phyloP scores from a whole-genome alignment of 148 eudicot species.

The Amaranthus palmeri region DNA sequence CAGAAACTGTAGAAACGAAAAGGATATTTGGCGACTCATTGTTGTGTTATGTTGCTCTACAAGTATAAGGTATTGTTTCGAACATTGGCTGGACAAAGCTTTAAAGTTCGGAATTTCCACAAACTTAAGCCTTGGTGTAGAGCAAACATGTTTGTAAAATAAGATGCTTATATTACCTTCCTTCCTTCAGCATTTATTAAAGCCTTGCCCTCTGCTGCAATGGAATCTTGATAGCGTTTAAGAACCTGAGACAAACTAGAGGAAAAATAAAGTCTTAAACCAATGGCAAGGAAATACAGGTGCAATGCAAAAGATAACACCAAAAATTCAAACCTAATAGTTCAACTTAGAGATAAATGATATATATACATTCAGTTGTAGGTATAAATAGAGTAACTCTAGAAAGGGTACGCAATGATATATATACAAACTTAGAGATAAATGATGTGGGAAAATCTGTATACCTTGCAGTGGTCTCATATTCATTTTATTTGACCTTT shows the following conservation, averaged over 20 bases:
- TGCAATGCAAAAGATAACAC: neutral
- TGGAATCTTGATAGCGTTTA: slow-evolving; percentile 21
- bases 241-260: slow-evolving; percentile 30
- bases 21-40: too few species aligned
- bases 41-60: too few species aligned
- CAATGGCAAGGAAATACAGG: neutral
- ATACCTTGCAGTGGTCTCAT: too few species aligned
- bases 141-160: neutral
- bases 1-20: too few species aligned
- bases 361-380: neutral
- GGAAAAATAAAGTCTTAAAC: neutral
- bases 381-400: too few species aligned
- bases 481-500: too few species aligned
- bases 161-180: slow-evolving; percentile 12
- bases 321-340: neutral
- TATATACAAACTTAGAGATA: too few species aligned
- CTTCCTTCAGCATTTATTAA: slow-evolving; percentile 7
- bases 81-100: too few species aligned
- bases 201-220: slow-evolving; percentile 7
- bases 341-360: neutral
- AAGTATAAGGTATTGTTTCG: too few species aligned
- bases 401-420: neutral
- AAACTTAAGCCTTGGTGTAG: neutral
- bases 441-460: too few species aligned
- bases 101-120: neutral